Evolutionary conservation across 2,329 filamentous ascomycete species (phyloP).

Genomic region (Sporothrix sp.): DNA sequence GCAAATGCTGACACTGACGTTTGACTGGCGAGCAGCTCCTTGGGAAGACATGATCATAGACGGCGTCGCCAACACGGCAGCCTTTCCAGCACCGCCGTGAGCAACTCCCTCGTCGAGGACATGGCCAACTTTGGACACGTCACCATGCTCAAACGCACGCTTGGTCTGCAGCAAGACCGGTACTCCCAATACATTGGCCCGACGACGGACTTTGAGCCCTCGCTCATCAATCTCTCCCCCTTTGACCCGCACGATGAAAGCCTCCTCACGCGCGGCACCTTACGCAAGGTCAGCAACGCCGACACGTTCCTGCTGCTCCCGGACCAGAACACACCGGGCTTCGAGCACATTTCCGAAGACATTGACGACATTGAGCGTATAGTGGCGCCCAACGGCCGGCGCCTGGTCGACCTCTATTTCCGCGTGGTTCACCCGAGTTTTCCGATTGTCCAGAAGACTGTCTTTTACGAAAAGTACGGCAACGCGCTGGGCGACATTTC

Average conservation of each 20-base stretch:
- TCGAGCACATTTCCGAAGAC: conserved; percentile 60
- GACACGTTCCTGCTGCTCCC: conserved; percentile 75
- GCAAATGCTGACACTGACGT: conserved; percentile 1
- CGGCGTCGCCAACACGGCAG: conserved; percentile 46
- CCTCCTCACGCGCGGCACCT: conserved; percentile 55
- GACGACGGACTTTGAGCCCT: conserved; percentile 74
- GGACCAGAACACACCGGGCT: conserved; percentile 61
- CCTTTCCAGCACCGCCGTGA: conserved; percentile 51
- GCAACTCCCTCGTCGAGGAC: conserved; percentile 56
- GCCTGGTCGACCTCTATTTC: conserved; percentile 59
- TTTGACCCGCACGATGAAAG: conserved; percentile 79
- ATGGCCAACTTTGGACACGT: conserved; percentile 61
- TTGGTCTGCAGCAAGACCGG: conserved; percentile 67
- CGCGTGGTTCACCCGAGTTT: conserved; percentile 49
- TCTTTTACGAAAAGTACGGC: conserved; percentile 52
- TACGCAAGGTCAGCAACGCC: conserved; percentile 65
- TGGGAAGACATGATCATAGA: conserved; percentile 45
- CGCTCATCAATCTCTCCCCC: conserved; percentile 69
- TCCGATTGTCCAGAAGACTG: conserved; percentile 50
- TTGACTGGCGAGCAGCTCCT: conserved; percentile 45
- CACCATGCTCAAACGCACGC: conserved; percentile 55
- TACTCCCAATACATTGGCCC: conserved; percentile 77
- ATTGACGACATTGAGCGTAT: conserved; percentile 59
- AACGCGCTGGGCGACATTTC: conserved; percentile 49
- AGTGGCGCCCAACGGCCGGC: conserved; percentile 52